These are phyloP conservation scores for Aurinia saxatilis DNA, from an alignment of 345 rosid species.

Conservation along the genomic window DNA sequence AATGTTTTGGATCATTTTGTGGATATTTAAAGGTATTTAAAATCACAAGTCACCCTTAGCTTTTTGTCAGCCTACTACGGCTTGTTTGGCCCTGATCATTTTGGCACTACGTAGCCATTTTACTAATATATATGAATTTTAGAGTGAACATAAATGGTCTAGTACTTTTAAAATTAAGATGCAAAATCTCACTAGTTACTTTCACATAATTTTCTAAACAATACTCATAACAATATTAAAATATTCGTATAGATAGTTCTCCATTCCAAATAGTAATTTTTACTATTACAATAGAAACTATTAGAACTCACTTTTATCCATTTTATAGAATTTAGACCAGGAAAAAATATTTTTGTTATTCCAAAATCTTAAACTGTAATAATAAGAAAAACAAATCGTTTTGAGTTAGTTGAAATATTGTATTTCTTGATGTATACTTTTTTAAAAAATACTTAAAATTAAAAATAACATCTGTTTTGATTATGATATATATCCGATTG, in stretches of 20 bases:
- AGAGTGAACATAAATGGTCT: not conserved
- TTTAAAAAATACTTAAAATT: too few relatives aligned
- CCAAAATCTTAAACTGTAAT: too few relatives aligned
- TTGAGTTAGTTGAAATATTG: not conserved
- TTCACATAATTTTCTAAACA: not conserved
- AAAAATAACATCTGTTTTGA: not conserved
- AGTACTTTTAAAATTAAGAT: not conserved
- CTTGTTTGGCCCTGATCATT: conserved; percentile 5
- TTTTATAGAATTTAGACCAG: not conserved
- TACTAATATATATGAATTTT: not conserved
- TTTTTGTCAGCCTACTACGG: conserved; percentile 5
- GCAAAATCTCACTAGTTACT: not conserved
- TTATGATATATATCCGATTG: not conserved
- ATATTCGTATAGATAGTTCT: not conserved
- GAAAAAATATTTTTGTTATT: too few relatives aligned
- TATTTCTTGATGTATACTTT: not conserved
- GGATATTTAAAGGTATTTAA: conserved; percentile 8
- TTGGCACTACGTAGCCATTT: not conserved
- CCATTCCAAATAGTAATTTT: not conserved
- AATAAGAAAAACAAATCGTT: too few relatives aligned
- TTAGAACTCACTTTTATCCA: too few relatives aligned
- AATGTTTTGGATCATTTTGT: conserved; percentile 11
- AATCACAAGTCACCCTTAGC: conserved; percentile 5
- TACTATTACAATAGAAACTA: too few relatives aligned
- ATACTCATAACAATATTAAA: not conserved